These are phyloP conservation scores for Chytriomyces confervae DNA, from an alignment of 192 early-diverging fungal species.

Conservation along the genomic window DNA sequence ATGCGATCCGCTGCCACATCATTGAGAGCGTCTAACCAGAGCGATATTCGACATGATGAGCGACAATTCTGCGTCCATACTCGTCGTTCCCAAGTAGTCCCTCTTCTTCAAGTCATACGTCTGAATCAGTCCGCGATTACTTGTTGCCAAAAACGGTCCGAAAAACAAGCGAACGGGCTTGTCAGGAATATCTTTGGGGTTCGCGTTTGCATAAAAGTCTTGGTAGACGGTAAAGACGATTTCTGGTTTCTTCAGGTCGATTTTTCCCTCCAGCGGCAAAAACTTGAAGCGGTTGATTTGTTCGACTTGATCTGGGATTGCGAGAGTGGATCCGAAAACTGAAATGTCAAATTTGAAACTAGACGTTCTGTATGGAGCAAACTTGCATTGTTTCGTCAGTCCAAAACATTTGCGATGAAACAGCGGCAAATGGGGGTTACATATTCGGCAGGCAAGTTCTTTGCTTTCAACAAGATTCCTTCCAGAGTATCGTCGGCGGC, in stretches of 20 bases:
- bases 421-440: conserved; percentile 27
- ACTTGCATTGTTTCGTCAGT: neutral
- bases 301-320: conserved; percentile 72
- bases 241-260: conserved; percentile 82
- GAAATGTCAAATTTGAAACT: conserved; percentile 63
- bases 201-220: conserved; percentile 62
- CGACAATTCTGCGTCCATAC: conserved; percentile 98
- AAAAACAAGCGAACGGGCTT: conserved; percentile 59
- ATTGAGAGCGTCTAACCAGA: conserved; percentile 55
- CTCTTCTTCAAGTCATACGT: conserved; percentile 95
- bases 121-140: conserved; percentile 75
- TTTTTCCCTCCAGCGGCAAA: conserved; percentile 80
- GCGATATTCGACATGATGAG: conserved; percentile 97
- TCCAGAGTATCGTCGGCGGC: conserved; percentile 67
- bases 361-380: conserved; percentile 30
- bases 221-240: conserved; percentile 76
- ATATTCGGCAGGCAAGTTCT: conserved; percentile 63
- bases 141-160: conserved; percentile 71
- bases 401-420: neutral
- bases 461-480: conserved; percentile 64
- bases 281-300: conserved; percentile 87
- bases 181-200: conserved; percentile 31
- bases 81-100: conserved; percentile 92
- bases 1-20: neutral
- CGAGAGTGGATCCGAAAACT: conserved; percentile 76